Evolutionary conservation across 2,329 filamentous ascomycete species (phyloP), one percentile per base, ranked within the genome.

Genomic region (Stagonosporopsis chrysanthemi): DNA sequence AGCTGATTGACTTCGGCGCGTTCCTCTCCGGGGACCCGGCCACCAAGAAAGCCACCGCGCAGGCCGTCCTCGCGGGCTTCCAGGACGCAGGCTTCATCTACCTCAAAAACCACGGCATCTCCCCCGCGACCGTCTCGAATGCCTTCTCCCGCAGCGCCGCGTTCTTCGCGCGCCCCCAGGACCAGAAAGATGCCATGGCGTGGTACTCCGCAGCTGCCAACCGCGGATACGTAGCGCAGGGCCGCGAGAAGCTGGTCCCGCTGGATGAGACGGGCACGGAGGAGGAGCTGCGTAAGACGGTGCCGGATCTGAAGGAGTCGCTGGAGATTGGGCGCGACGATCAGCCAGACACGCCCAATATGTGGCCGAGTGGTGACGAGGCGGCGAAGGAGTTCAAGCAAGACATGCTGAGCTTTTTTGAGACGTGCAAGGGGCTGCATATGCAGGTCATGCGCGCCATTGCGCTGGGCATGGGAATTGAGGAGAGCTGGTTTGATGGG

Each of bases 31-130:
- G 89, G 31, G 82, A 83, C 19, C 79, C 84, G 0, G 68, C 81
- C 9, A 80, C 89, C 64, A 89, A 88, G 66, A 79, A 83, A 47
- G 78, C 83, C 40, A 87, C 90, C 1, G 92, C 92, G 22, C 77
- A 86, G 50, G 86, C 89, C 38, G 88, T 97, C 65, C 86, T 94
- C 12, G 73, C 86, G 50, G 92, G 91, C 39, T 96, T 97, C 80
- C 90, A 92, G 68, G 88, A 85, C 1, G 90, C 92, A 2, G 93
- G 93, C 55, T 97, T 97, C 81, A 85, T 97, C 62, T 97, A 97
- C 77, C 85, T 96, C 36, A 88, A 88, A 67, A 90, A 94, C 75
- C 88, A 94, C 64, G 85, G 89, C 38, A 89, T 97, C 58, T 77
- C 87, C 0, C 69, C 84, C 3, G 78, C 83, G 8, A 82, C 83